Evolutionary conservation across 116 monocot genomes (phyloP), one percentile per base, ranked within the genome.

Genomic region (Dioscorea cayenensis): DNA sequence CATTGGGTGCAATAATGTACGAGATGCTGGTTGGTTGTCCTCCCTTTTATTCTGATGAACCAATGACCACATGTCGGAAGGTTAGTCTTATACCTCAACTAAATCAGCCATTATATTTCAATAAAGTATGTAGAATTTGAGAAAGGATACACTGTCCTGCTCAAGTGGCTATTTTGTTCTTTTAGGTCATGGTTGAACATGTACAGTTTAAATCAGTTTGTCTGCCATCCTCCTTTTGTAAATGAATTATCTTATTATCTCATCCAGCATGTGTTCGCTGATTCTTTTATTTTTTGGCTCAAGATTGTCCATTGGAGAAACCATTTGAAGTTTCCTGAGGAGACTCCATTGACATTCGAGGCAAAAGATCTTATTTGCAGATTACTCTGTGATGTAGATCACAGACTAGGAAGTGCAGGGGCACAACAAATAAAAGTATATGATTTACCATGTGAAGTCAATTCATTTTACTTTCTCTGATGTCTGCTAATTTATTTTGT

Each of bases 1-100:
- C 89, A 20, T 52, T 89, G 19, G 89, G 89, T 78, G 89, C 89
- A 66, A 89, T 89, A 66, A 86, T 89, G 89, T 89, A 86, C 59
- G 86, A 89, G 72, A 89, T 89, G 89, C 86, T 89, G 68, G 76
- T 89, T 77, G 89, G 89, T 19, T 89, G 79, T 61, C 89, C 89
- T 49, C 89, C 89, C 68, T 89, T 89, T 69, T 89, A 85, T 75
- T 77, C 89, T 18, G 89, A 89, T 74, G 89, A 89, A 70, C 89
- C 80, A 32, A 81, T 89, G 43, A 89, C 86, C 49, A 86, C 89
- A 68, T 89, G 89, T 65, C 78, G 86, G 75, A 89, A 89, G 89
- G 89, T 89, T 62, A 23, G 55, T 55, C 55, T 55, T 16, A 55
- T 55, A 55, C 5, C 5, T 55, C 17, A n/a, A 55, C 17, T 55